Evolutionary conservation across 2,329 filamentous ascomycete species (phyloP), one percentile per base, ranked within the genome.

Genomic region (Penicillium psychrosexuale): DNA sequence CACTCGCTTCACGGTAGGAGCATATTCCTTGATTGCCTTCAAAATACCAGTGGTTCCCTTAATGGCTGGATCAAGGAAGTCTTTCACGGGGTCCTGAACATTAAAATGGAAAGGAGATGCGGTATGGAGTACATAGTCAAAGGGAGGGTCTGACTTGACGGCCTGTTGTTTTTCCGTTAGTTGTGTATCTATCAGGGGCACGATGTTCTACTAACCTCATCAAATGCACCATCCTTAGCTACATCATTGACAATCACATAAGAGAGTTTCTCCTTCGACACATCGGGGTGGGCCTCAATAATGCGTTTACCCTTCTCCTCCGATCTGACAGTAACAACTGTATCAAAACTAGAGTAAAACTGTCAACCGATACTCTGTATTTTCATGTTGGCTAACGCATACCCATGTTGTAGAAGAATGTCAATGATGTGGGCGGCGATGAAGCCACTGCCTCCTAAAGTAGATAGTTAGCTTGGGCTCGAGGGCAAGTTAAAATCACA

Each of bases 31-130:
- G 69, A 86, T 81, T 1, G 82, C 81, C 61, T 82, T 84, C 58
- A 87, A 69, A 48, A 87, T 82, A 12, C 83, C 83, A 0, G 81
- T 84, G 0, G 84, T 87, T 50, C 84, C 84, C 61, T 85, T 84
- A 58, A 86, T 75, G 9, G 84, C 84, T 13, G 83, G 82, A 60
- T 85, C 83, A 34, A 85, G 71, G 30, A 85, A 75, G 57, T 78
- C 77, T 65, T 87, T 84, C 59, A 93, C 80, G 17, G 89, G 85
- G 61, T 86, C 82, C 34, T 90, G 58, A 52, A 94, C 84, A 33
- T 87, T 87, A 68, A 85, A 82, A 64, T 89, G 86, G 75, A 89
- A 92, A 0, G 90, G 89, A 0, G 83, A 86, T 2, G 88, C 87
- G 6, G 87, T 90, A 69, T 91, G 87, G 48, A 91, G 79, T 46